Evolutionary conservation across 2,329 filamentous ascomycete species (phyloP), one percentile per base, ranked within the genome.

Genomic region (Fusarium falciforme): DNA sequence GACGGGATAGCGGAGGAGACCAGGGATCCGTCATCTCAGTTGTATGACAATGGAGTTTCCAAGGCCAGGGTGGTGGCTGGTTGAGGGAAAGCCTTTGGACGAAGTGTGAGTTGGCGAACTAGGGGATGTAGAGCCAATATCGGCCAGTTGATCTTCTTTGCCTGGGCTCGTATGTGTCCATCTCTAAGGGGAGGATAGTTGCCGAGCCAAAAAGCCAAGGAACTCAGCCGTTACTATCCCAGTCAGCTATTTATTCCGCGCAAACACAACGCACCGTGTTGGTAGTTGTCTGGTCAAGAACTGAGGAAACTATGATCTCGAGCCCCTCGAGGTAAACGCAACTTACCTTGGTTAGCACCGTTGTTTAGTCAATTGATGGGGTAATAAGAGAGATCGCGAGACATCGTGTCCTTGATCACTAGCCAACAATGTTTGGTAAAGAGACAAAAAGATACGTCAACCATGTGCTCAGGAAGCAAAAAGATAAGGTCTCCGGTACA

Each of bases 401-500:
- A 29, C 10, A 36, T 9, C 6, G 27, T 11, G 35, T 27, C 17
- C 17, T 6, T 40, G 36, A 40, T n/a, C 36, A 11, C 36, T n/a
- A 6, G 36, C 4, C 17, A 38, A 38, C 36, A 1, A n/a, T 10
- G 25, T 27, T 6, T 14, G 16, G 12, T 11, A 20, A 20, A 35
- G 4, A 12, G 20, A 4, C 47, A 49, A 57, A 54, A 52, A 17
- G 14, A 52, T 8, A n/a, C 8, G 17, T 2, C 1, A 35, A 17
- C 22, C 9, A 20, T 10, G 20, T 0, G n/a, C 6, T 3, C 10
- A 20, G n/a, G 6, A 12, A 12, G 8, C 29, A 49, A 57, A 60
- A 52, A 22, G n/a, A 52, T 6, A 20, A 11, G 14, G 3, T 5
- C 74, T 77, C 75, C 75, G 75, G 75, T 77, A 77, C 75, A 76